These are phyloP conservation scores for Scedosporium apiospermum DNA, from an alignment of 2,329 filamentous ascomycete genomes.

Conservation along the genomic window DNA sequence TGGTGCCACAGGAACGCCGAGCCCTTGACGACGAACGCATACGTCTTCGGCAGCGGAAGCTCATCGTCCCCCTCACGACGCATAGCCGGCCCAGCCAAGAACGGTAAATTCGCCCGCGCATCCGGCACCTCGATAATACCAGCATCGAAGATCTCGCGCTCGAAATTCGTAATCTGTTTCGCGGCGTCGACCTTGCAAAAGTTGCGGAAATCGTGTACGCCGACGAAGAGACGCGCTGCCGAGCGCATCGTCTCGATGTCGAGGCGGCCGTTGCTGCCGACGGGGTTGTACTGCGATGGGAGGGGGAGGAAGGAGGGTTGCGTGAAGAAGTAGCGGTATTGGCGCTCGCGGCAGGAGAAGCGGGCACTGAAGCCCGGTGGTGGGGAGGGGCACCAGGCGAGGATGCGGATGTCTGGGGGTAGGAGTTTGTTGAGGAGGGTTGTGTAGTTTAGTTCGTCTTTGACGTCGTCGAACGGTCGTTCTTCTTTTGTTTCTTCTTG, in stretches of 20 bases:
- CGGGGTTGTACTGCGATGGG: constrained; percentile 17
- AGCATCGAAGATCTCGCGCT: constrained; percentile 68
- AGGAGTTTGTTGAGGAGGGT: constrained; percentile 78
- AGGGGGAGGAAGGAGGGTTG: constrained; percentile 75
- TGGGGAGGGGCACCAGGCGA: constrained; percentile 86
- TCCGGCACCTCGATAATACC: constrained; percentile 63
- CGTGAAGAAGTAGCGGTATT: constrained; percentile 97
- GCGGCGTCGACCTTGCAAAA: constrained; percentile 87
- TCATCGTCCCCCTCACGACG: constrained; percentile 9
- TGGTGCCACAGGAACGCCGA: constrained; percentile 97
- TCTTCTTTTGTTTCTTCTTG: constrained; percentile 16
- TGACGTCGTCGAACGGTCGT: constrained; percentile 52
- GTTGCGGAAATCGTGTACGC: constrained; percentile 89
- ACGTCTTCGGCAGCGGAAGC: constrained; percentile 52
- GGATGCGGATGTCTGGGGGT: constrained; percentile 77
- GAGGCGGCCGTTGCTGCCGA: constrained; percentile 53
- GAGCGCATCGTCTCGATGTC: constrained; percentile 79
- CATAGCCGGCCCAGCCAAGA: constrained; percentile 33
- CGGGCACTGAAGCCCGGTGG: constrained; percentile 77
- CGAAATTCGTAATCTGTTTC: constrained; percentile 83
- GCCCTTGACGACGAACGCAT: constrained; percentile 80
- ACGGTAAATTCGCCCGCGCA: constrained; percentile 43
- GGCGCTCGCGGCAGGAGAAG: constrained; percentile 83
- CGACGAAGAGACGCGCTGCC: constrained; percentile 72
- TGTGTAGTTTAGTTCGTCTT: constrained; percentile 77